A percentile compares a stretch with the other conserved stretches of the same genome.
Conservation (phyloP, 2,329 filamentous ascomycete species). For the Trichophyton rubrum region DNA sequence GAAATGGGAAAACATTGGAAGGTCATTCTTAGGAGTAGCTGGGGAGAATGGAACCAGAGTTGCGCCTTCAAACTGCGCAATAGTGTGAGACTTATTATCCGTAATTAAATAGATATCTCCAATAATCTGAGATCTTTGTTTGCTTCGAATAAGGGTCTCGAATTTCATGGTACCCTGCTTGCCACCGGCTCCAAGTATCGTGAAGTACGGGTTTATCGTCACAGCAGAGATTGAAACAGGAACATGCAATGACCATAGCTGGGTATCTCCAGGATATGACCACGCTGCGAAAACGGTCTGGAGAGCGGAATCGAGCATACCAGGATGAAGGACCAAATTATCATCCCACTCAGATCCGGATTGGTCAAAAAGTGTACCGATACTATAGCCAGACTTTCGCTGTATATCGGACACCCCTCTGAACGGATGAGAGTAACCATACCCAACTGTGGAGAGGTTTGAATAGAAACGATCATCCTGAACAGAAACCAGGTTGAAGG, state of each 20-base stretch:
- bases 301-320: conserved; percentile 15
- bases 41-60: neutral
- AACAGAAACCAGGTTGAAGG: neutral
- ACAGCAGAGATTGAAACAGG: conserved; percentile 4
- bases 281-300: conserved; percentile 14
- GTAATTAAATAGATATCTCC: neutral
- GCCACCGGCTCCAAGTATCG: neutral
- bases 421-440: conserved; percentile 10
- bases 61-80: neutral
- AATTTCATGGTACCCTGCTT: neutral
- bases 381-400: neutral
- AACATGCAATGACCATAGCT: conserved; percentile 12
- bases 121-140: neutral
- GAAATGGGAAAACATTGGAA: neutral
- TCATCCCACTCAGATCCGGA: neutral
- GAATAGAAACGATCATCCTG: neutral
- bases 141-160: neutral
- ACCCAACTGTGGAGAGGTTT: neutral
- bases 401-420: conserved; percentile 6
- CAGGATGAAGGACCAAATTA: conserved; percentile 13
- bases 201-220: neutral
- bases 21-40: neutral
- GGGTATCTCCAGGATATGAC: conserved; percentile 13
- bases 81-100: neutral
- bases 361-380: neutral